A percentile compares a stretch with the other conserved stretches of the same genome.
phyloP scores from a whole-genome alignment of 2,329 filamentous ascomycete species.

The Fusarium lateritium region DNA sequence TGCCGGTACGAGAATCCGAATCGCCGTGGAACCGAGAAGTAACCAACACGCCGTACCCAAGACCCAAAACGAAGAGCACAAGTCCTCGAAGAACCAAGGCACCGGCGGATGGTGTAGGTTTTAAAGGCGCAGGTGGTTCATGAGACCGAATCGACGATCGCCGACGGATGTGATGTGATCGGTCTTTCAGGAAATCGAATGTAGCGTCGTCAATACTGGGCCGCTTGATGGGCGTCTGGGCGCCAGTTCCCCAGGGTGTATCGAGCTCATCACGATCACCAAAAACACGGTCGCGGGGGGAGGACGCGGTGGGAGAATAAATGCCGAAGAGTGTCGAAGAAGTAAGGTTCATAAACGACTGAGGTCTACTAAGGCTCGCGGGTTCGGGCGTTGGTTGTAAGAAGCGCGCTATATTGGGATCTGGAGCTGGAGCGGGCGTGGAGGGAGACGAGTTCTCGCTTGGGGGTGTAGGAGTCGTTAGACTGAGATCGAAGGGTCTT shows the following conservation, averaged over 20 bases:
- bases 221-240: slow-evolving; percentile 74
- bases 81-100: slow-evolving; percentile 70
- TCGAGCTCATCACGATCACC: slow-evolving; percentile 66
- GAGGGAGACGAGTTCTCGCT: slow-evolving; percentile 50
- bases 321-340: slow-evolving; percentile 93
- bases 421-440: slow-evolving; percentile 39
- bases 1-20: slow-evolving; percentile 68
- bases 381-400: slow-evolving; percentile 58
- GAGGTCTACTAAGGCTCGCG: slow-evolving; percentile 72
- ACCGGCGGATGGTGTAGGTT: slow-evolving; percentile 54
- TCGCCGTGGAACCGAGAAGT: slow-evolving; percentile 80
- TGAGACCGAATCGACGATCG: slow-evolving; percentile 54
- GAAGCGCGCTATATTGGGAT: slow-evolving; percentile 54
- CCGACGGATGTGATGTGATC: slow-evolving; percentile 54
- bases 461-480: slow-evolving; percentile 62
- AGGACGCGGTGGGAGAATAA: slow-evolving; percentile 78
- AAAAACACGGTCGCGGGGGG: slow-evolving; percentile 63
- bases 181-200: slow-evolving; percentile 61
- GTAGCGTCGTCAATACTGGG: slow-evolving; percentile 61
- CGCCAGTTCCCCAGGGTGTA: slow-evolving; percentile 85
- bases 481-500: slow-evolving; percentile 76
- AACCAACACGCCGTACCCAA: slow-evolving; percentile 86
- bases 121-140: slow-evolving; percentile 45
- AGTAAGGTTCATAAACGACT: slow-evolving; percentile 88
- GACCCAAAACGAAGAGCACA: slow-evolving; percentile 83